phyloP scores from a whole-genome alignment of 2,329 filamentous ascomycete species.

The Leptographium radiaticola region DNA sequence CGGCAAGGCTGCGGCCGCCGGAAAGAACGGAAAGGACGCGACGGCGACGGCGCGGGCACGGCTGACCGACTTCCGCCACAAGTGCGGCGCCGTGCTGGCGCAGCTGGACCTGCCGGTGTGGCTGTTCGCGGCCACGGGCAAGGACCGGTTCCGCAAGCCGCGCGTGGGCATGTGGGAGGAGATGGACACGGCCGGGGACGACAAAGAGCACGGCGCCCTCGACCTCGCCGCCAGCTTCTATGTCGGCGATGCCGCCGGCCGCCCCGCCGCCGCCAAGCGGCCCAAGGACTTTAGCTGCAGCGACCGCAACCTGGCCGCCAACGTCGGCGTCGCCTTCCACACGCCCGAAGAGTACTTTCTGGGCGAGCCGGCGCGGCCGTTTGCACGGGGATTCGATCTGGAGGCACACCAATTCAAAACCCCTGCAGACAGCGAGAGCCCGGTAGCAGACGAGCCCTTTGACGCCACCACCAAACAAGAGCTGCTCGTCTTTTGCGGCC shows the following conservation, averaged over 20 bases:
- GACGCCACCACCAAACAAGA: slow-evolving; percentile 53
- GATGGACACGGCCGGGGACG: slow-evolving; percentile 38
- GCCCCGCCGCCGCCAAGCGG: slow-evolving; percentile 25
- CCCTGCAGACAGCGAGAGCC: slow-evolving; percentile 7
- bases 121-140: slow-evolving; percentile 75
- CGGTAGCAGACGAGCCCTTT: slow-evolving; percentile 21
- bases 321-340: slow-evolving; percentile 65
- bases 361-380: slow-evolving; percentile 49
- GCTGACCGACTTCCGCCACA: slow-evolving; percentile 70
- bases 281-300: slow-evolving; percentile 41
- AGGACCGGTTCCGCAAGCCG: slow-evolving; percentile 78
- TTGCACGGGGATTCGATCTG: slow-evolving; percentile 60
- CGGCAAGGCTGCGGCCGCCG: slow-evolving; percentile 38
- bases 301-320: slow-evolving; percentile 70
- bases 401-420: slow-evolving; percentile 33
- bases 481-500: slow-evolving; percentile 75
- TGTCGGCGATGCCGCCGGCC: slow-evolving; percentile 72
- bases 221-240: slow-evolving; percentile 66
- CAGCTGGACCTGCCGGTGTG: slow-evolving; percentile 63
- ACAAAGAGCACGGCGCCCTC: slow-evolving; percentile 34
- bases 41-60: slow-evolving; percentile 35
- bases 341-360: slow-evolving; percentile 93
- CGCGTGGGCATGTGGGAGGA: slow-evolving; percentile 76
- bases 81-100: slow-evolving; percentile 55
- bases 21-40: slow-evolving; percentile 41